Evolutionary conservation across 1,139 yeast genomes (phyloP), one percentile per base, ranked within the genome.

Genomic region (Ogataea hybrid): DNA sequence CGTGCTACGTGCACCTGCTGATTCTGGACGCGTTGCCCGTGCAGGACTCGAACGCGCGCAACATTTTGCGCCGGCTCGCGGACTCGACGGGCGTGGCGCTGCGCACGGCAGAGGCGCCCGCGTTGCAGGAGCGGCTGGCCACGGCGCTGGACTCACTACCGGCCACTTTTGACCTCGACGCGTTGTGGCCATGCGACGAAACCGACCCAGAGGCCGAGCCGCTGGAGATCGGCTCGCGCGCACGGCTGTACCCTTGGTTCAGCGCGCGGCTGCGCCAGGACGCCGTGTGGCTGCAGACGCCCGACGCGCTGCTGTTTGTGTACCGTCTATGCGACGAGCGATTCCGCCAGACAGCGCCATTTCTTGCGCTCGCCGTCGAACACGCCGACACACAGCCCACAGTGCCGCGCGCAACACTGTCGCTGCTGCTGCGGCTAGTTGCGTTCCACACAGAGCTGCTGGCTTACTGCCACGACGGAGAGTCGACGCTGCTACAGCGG

Each of bases 11-110:
- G 14, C 88, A 82, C 54, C 57, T 79, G 25, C 52, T 64, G 17
- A 70, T 81, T 22, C 61, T 83, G 25, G 67, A 70, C 48, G 79
- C 79, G 47, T 59, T 83, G 14, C 86, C 86, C 0, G 71, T 69
- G 1, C 71, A 71, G 44, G 76, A 75, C 50, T 69, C 71, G 30
- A 80, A 75, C 50, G 70, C 77, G 46, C 75, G 71, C 42, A 75
- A 69, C 48, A 75, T 77, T 17, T 55, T 75, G 31, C 68, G 63
- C 43, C 68, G 62, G 25, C 48, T 61, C 16, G 47, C 51, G 0
- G 53, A 50, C 32, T 49, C 61, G 2, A 72, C 58, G 61, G 73
- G 73, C 52, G 40, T 55, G 11, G 25, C 28, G 18, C 33, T 54
- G 28, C 28, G 34, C 3, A 43, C 43, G 37, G 46, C 46, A 25